These are phyloP conservation scores for Xylaria sp. DNA, from an alignment of 2,329 filamentous ascomycete species.

Conservation along the genomic window DNA sequence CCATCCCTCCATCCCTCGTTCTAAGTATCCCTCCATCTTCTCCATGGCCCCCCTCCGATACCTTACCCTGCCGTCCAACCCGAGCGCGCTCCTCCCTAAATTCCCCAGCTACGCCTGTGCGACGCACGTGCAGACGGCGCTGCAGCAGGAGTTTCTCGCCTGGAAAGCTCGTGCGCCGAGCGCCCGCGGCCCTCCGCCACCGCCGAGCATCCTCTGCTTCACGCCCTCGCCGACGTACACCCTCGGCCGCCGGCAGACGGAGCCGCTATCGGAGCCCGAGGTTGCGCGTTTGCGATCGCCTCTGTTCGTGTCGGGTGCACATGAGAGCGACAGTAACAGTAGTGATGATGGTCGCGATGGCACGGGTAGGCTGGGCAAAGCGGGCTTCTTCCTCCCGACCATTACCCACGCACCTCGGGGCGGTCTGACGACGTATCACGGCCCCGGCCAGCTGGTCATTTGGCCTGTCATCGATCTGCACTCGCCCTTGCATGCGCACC, in stretches of 20 bases:
- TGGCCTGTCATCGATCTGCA: slow-evolving; percentile 91
- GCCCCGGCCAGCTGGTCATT: slow-evolving; percentile 90
- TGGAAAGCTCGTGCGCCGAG: slow-evolving; percentile 59
- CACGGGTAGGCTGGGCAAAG: slow-evolving; percentile 33
- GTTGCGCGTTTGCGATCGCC: slow-evolving; percentile 57
- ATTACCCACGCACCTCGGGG: slow-evolving; percentile 81
- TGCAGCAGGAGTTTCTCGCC: slow-evolving; percentile 64
- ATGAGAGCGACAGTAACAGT: too few species aligned
- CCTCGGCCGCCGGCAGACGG: slow-evolving; percentile 81
- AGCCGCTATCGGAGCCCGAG: slow-evolving; percentile 60
- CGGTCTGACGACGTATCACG: slow-evolving; percentile 94
- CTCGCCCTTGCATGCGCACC: slow-evolving; percentile 61
- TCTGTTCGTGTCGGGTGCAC: slow-evolving; percentile 48
- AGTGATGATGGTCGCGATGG: not conserved
- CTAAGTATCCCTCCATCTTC: not conserved
- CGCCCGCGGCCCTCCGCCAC: slow-evolving; percentile 57
- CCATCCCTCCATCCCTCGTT: not conserved
- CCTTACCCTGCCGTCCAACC: slow-evolving; percentile 41
- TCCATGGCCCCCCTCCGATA: slow-evolving; percentile 36
- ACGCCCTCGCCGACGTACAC: slow-evolving; percentile 87
- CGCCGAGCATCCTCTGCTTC: slow-evolving; percentile 82
- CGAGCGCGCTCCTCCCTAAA: slow-evolving; percentile 38
- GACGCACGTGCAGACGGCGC: slow-evolving; percentile 52
- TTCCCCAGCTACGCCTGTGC: slow-evolving; percentile 54
- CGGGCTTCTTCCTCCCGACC: slow-evolving; percentile 58